Percentiles rank a stretch among this genome's conserved stretches.
Conservation (phyloP, 2,329 filamentous ascomycete genomes). For the Hyphodiscus sp. region DNA sequence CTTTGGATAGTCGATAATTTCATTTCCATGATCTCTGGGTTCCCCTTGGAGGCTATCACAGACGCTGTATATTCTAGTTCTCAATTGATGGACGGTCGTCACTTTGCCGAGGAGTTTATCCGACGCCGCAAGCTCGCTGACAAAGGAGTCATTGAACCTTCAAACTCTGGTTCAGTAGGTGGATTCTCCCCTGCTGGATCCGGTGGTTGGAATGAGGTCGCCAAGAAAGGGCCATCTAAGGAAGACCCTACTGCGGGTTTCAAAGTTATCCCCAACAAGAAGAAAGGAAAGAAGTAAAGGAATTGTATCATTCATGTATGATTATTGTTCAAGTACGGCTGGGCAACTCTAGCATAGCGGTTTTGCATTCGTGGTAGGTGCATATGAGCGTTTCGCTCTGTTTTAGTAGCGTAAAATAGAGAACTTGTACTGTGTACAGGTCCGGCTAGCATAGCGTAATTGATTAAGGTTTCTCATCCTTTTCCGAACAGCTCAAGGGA, state of each 20-base stretch:
- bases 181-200: constrained; percentile 34
- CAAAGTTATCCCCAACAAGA: constrained; percentile 86
- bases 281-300: constrained; percentile 73
- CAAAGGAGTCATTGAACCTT: constrained; percentile 74
- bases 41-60: constrained; percentile 75
- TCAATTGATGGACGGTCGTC: constrained; percentile 82
- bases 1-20: constrained; percentile 58
- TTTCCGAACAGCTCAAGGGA: too few species aligned
- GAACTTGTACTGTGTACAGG: background rate
- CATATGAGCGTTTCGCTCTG: background rate
- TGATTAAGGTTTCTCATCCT: background rate
- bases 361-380: constrained; percentile 7
- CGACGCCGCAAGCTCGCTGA: constrained; percentile 90
- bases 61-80: constrained; percentile 85
- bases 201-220: constrained; percentile 92
- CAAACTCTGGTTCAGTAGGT: constrained; percentile 46
- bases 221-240: constrained; percentile 71
- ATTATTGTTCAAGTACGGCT: constrained; percentile 16
- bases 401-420: constrained; percentile 2
- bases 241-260: constrained; percentile 49
- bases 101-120: constrained; percentile 92
- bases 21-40: constrained; percentile 64
- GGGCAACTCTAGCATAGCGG: constrained; percentile 14
- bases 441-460: constrained; percentile 9
- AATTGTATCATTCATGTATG: constrained; percentile 21